These are phyloP conservation scores for Blastocystis sp. DNA, from an alignment of 352 stramenopile species.

Conservation along the genomic window DNA sequence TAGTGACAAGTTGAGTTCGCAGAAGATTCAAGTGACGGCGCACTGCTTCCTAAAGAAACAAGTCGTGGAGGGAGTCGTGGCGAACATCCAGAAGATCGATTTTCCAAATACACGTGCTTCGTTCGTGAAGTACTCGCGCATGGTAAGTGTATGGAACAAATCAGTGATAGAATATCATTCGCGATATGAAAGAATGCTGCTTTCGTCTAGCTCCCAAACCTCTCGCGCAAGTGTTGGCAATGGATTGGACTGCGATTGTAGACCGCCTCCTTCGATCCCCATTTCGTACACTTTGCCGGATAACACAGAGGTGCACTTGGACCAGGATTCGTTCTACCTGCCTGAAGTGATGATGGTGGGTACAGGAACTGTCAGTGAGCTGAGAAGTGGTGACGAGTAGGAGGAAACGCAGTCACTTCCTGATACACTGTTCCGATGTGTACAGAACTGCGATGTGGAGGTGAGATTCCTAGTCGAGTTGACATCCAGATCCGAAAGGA, in stretches of 20 bases:
- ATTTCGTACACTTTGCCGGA: constrained; percentile 56
- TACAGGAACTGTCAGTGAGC: neutral
- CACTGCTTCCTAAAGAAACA: constrained; percentile 57
- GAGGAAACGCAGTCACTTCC: neutral
- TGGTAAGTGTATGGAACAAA: neutral
- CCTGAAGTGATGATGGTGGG: constrained; percentile 49
- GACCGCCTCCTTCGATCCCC: neutral
- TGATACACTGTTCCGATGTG: constrained; percentile 6
- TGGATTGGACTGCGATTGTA: neutral
- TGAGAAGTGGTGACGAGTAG: neutral
- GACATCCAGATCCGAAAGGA: constrained; percentile 77
- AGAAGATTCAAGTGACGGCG: constrained; percentile 53
- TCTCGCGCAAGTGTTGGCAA: neutral
- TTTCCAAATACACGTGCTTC: constrained; percentile 26
- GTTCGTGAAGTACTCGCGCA: constrained; percentile 23
- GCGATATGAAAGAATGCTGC: constrained; percentile 56
- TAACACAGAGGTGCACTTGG: constrained; percentile 42
- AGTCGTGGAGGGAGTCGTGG: constrained; percentile 35
- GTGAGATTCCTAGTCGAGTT: neutral
- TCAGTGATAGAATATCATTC: constrained; percentile 3
- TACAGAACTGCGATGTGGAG: constrained; percentile 55
- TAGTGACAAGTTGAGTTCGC: constrained; percentile 10
- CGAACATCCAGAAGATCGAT: constrained; percentile 52
- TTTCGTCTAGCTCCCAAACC: constrained; percentile 1
- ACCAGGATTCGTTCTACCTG: constrained; percentile 30